Evolutionary conservation across 2,329 filamentous ascomycete genomes (phyloP), one percentile per base, ranked within the genome.

Genomic region (Coleophoma eucalyptorum): DNA sequence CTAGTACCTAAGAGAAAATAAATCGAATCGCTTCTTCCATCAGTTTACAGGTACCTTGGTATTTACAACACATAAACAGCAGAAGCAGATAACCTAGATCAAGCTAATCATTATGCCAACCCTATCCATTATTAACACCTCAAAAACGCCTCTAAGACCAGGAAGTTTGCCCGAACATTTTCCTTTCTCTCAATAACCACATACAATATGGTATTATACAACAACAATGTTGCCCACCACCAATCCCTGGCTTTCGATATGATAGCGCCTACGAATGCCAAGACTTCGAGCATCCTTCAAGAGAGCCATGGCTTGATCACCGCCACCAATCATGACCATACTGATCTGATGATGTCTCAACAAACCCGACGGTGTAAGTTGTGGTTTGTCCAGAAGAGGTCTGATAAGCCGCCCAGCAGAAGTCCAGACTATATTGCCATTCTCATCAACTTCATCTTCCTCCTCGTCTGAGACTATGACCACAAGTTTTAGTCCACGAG

Each of bases 301-400:
- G 50, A 84, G 69, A 26, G 78, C 76, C 59, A 90, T 87, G 11
- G 81, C 81, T 50, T 78, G 75, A 10, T 84, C 76, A 0, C 85
- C 86, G 0, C 89, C 90, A 0, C 83, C 83, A 18, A 96, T 80
- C 80, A 97, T 89, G 37, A 96, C 78, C 80, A 97, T 83, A 12
- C 89, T 82, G 35, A 97, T 86, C 2, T 85, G 86, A 61, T 91
- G 78, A 53, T 63, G 62, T 46, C 63, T 57, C 33, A 62, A 52
- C 51, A 69, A 58, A 16, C 64, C 66, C 52, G 61, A 62, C 35
- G 67, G 65, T 4, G 65, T 68, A 16, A 63, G 50, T 72, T 97
- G 93, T 46, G 75, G 71, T 56, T 86, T 79, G 47, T 96, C 89
- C 4, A 99, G 75, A 44, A 94, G 69, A 1, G 94, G 94, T 34